phyloP scores from a whole-genome alignment of 768 basidiomycete species.

The Lactarius quietus region DNA sequence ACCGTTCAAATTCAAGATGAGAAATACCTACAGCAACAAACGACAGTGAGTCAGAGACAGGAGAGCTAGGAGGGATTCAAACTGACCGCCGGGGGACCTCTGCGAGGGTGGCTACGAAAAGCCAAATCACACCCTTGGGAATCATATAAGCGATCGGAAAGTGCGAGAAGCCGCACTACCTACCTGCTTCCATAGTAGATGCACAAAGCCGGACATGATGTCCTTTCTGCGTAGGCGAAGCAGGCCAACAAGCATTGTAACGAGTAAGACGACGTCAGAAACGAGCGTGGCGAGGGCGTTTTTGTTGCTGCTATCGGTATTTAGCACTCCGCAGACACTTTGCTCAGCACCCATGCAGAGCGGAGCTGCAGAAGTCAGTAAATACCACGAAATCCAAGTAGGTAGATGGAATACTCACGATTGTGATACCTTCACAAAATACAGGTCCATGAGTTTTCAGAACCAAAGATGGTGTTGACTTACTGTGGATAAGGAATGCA shows the following conservation, averaged over 20 bases:
- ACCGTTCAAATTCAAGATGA: conserved; percentile 5
- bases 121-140: conserved; percentile 1
- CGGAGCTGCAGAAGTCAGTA: background rate
- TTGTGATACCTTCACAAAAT: background rate
- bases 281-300: background rate
- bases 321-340: background rate
- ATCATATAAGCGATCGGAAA: background rate
- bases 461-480: background rate
- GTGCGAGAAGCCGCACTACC: background rate
- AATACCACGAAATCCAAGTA: background rate
- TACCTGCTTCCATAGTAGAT: conserved; percentile 15
- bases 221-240: background rate
- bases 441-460: background rate
- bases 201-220: background rate
- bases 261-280: conserved; percentile 7
- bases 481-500: conserved; percentile 6
- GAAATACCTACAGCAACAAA: background rate
- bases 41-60: background rate
- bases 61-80: no score
- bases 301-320: background rate
- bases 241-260: conserved; percentile 11
- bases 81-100: conserved; percentile 1
- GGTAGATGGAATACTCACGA: background rate
- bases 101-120: background rate
- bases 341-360: background rate